These are phyloP conservation scores for Penicillium malachiteum DNA, from an alignment of 495 filamentous ascomycete species.

Conservation along the genomic window DNA sequence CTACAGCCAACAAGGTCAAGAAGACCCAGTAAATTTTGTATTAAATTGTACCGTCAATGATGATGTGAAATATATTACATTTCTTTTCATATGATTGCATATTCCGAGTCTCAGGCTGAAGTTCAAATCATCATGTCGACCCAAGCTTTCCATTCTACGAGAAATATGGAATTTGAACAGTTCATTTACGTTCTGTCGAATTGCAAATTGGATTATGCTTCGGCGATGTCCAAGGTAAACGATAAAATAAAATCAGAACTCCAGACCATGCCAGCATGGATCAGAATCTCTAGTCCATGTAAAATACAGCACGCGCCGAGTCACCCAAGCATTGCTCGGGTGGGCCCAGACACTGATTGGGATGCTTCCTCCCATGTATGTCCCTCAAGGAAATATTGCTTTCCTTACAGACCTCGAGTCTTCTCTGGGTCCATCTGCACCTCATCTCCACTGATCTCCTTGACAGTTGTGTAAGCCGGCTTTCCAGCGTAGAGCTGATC, in stretches of 20 bases:
- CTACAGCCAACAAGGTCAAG: constrained; percentile 52
- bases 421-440: constrained; percentile 53
- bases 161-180: background rate
- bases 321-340: background rate
- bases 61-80: constrained; percentile 14
- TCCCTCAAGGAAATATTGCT: background rate
- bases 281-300: constrained; percentile 1
- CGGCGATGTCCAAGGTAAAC: no score
- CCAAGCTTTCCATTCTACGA: background rate
- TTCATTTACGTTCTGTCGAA: no score
- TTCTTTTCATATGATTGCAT: constrained; percentile 1
- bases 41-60: constrained; percentile 19
- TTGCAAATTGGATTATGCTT: no score
- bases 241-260: constrained; percentile 14
- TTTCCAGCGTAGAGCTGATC: constrained; percentile 78
- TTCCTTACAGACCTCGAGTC: constrained; percentile 42
- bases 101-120: background rate
- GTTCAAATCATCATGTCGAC: background rate
- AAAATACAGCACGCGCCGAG: constrained; percentile 6
- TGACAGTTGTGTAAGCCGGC: constrained; percentile 61
- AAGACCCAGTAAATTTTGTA: constrained; percentile 63
- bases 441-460: constrained; percentile 46
- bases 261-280: constrained; percentile 34
- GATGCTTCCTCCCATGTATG: background rate
- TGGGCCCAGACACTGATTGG: background rate